A percentile compares a stretch with the other conserved stretches of the same genome.
phyloP scores from a whole-genome alignment of 495 filamentous ascomycete species.

The Choiromyces venosus region DNA sequence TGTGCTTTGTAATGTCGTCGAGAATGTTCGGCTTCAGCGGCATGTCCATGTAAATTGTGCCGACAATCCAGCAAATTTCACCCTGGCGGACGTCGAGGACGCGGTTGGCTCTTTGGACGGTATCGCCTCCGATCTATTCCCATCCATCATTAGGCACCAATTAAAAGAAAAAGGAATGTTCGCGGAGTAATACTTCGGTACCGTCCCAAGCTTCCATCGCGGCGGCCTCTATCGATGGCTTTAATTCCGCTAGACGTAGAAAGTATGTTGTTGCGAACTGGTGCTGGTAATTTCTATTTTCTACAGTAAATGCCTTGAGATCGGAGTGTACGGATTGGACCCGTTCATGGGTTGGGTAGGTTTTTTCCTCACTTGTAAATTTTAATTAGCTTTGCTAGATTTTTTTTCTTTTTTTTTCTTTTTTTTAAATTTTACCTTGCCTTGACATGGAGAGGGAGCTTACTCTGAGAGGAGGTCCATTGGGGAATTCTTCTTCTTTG shows the following conservation, averaged over 20 bases:
- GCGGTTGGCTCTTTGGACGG: conserved; percentile 66
- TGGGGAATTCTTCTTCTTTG: neutral
- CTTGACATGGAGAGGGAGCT: neutral
- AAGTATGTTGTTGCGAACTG: conserved; percentile 99
- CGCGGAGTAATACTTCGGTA: conserved; percentile 51
- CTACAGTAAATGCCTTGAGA: conserved; percentile 15
- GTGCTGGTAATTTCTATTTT: conserved; percentile 60
- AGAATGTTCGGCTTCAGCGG: conserved; percentile 93
- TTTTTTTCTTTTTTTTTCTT: too few relatives aligned
- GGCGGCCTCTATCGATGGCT: conserved; percentile 69
- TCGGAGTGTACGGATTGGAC: conserved; percentile 13
- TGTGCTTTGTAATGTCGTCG: conserved; percentile 90
- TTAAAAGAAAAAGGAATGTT: neutral
- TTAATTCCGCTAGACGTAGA: conserved; percentile 78
- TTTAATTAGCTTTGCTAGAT: neutral
- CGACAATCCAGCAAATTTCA: conserved; percentile 88
- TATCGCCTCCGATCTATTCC: conserved; percentile 74
- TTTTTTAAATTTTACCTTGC: neutral
- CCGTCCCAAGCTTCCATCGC: conserved; percentile 71
- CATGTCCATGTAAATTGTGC: conserved; percentile 97
- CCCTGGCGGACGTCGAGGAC: conserved; percentile 95
- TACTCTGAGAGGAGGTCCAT: conserved; percentile 1
- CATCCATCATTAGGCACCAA: neutral
- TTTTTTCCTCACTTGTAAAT: conserved; percentile 7
- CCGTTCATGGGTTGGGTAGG: conserved; percentile 20